Evolutionary conservation across 306 rosid species (phyloP).

Genomic region (Quercus cerris): DNA sequence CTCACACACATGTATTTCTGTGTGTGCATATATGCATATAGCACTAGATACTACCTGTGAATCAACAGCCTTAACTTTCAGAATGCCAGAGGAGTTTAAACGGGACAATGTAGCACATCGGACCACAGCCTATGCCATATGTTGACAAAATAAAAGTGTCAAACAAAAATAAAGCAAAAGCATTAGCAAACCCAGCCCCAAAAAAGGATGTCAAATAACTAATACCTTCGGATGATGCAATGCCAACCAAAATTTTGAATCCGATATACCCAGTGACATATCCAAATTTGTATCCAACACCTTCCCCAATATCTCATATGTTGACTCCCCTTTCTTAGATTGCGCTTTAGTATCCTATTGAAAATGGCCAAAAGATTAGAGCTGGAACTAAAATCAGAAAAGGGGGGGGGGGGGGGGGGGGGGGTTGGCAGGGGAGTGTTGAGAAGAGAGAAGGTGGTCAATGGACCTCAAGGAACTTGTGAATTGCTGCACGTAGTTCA

Average conservation of each 20-base stretch:
- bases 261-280: constrained; percentile 40
- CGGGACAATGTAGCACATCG: constrained; percentile 60
- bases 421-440: neutral
- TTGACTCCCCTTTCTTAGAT: constrained; percentile 55
- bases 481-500: constrained; percentile 67
- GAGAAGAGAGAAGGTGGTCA: neutral
- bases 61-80: constrained; percentile 43
- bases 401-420: constrained; percentile 4
- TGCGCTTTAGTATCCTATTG: constrained; percentile 47
- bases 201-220: neutral
- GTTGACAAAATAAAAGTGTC: constrained; percentile 1
- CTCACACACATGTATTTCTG: neutral
- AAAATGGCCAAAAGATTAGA: constrained; percentile 24
- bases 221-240: constrained; percentile 86
- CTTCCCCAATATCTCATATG: constrained; percentile 51
- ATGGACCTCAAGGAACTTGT: constrained; percentile 67
- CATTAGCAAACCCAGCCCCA: constrained; percentile 2
- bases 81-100: constrained; percentile 44
- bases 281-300: constrained; percentile 64
- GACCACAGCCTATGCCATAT: constrained; percentile 63
- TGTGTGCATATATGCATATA: neutral
- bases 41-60: constrained; percentile 52
- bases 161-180: constrained; percentile 18
- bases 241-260: constrained; percentile 75
- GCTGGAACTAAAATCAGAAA: constrained; percentile 3